Percentiles rank a stretch among this genome's conserved stretches.
These are phyloP conservation scores for Backusella parvicylindrica DNA, from an alignment of 192 early-diverging fungal species.

Conservation along the genomic window DNA sequence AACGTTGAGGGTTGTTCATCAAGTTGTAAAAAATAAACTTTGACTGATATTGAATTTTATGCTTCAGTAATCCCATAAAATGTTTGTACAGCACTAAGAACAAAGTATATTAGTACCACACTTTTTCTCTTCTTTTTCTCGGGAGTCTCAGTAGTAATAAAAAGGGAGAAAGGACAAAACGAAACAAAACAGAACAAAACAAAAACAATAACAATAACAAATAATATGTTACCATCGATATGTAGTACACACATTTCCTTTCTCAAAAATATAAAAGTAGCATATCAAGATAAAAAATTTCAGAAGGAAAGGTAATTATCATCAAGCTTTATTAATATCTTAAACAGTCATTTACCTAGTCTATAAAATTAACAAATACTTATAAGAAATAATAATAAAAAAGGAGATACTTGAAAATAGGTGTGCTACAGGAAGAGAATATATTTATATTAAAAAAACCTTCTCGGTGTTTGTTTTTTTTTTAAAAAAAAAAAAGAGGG, in stretches of 20 bases:
- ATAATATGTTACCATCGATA: constrained; percentile 74
- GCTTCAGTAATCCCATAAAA: constrained; percentile 85
- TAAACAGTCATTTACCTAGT: constrained; percentile 90
- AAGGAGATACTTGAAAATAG: background rate
- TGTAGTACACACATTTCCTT: constrained; percentile 78
- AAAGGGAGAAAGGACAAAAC: background rate
- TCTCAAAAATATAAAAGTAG: constrained; percentile 87
- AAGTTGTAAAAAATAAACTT: constrained; percentile 91
- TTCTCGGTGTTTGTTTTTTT: constrained; percentile 81
- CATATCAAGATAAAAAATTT: constrained; percentile 72
- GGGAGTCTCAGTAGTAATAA: background rate
- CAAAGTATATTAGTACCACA: background rate
- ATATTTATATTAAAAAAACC: background rate
- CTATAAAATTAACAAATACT: constrained; percentile 28
- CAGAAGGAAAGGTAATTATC: constrained; percentile 91
- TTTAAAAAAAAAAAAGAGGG: constrained; percentile 86
- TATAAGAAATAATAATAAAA: background rate
- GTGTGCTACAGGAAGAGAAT: background rate
- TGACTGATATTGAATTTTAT: constrained; percentile 73
- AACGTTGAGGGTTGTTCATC: constrained; percentile 57
- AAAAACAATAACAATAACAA: background rate
- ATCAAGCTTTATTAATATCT: constrained; percentile 89
- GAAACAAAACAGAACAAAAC: background rate
- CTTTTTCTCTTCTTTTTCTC: background rate
- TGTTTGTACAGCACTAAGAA: constrained; percentile 52